These are phyloP conservation scores for Kluyveromyces starmeri DNA, from an alignment of 805 yeast genomes.

Conservation along the genomic window DNA sequence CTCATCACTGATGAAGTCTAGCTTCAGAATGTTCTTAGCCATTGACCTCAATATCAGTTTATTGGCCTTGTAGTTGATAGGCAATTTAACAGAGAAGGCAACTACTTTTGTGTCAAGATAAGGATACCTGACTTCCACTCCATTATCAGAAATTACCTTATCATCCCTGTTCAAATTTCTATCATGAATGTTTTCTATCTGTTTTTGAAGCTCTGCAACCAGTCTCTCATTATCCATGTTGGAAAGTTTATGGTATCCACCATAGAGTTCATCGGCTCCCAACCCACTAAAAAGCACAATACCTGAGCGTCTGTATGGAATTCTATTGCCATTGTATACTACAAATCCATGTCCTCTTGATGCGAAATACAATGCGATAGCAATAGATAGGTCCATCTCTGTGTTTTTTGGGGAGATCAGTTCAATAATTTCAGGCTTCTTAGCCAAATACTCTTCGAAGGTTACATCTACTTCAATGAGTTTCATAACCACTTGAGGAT, in stretches of 20 bases:
- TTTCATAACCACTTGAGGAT: slow-evolving; percentile 34
- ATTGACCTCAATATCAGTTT: slow-evolving; percentile 55
- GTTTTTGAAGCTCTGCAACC: slow-evolving; percentile 52
- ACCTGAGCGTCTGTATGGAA: slow-evolving; percentile 42
- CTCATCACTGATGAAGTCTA: slow-evolving; percentile 56
- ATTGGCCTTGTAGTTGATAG: slow-evolving; percentile 39
- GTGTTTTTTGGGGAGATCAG: slow-evolving; percentile 79
- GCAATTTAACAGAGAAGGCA: slow-evolving; percentile 39
- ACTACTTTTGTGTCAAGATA: slow-evolving; percentile 62
- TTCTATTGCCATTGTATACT: slow-evolving; percentile 9
- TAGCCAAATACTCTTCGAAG: slow-evolving; percentile 51
- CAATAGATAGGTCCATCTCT: slow-evolving; percentile 93
- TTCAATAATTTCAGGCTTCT: slow-evolving; percentile 43
- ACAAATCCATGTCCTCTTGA: slow-evolving; percentile 45
- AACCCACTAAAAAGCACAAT: slow-evolving; percentile 81
- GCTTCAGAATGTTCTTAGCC: slow-evolving; percentile 40
- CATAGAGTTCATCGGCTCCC: slow-evolving; percentile 96
- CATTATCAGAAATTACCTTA: slow-evolving; percentile 76
- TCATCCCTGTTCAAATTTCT: slow-evolving; percentile 90
- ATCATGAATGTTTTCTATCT: slow-evolving; percentile 63
- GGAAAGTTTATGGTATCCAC: slow-evolving; percentile 85
- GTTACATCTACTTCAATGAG: slow-evolving; percentile 67
- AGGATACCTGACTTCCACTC: slow-evolving; percentile 85
- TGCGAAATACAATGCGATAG: slow-evolving; percentile 92
- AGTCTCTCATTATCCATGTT: slow-evolving; percentile 37